Conservation (phyloP, 1,284 basidiomycete genomes). For the Trametes hirsuta region DNA sequence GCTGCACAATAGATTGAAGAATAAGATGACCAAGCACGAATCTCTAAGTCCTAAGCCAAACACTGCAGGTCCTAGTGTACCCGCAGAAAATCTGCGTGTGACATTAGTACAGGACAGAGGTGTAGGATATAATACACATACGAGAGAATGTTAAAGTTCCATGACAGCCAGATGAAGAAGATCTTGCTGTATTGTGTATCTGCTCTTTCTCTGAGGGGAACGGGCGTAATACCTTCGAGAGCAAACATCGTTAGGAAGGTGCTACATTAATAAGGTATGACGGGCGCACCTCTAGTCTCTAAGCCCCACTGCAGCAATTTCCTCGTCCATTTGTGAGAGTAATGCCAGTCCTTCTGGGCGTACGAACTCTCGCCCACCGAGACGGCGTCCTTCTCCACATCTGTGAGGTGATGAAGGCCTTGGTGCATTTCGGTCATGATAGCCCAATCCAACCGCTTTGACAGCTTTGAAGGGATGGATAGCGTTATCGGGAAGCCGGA, state of each 20-base stretch:
- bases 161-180: slow-evolving; percentile 77
- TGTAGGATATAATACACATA: slow-evolving; percentile 36
- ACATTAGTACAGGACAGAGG: background rate
- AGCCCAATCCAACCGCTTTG: background rate
- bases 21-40: slow-evolving; percentile 73
- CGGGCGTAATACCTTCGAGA: slow-evolving; percentile 52
- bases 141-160: slow-evolving; percentile 77
- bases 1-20: slow-evolving; percentile 70
- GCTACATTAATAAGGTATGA: background rate
- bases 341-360: slow-evolving; percentile 22
- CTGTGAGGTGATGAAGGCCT: slow-evolving; percentile 1
- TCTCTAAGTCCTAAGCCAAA: slow-evolving; percentile 74
- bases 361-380: slow-evolving; percentile 16
- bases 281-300: slow-evolving; percentile 31
- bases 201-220: slow-evolving; percentile 51
- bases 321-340: slow-evolving; percentile 27
- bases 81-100: slow-evolving; percentile 66
- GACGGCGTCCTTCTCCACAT: slow-evolving; percentile 22
- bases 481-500: background rate
- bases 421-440: slow-evolving; percentile 2
- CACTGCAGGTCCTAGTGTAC: slow-evolving; percentile 69
- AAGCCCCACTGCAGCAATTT: slow-evolving; percentile 30
- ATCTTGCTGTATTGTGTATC: slow-evolving; percentile 71
- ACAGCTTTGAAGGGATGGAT: background rate
- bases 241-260: too few species aligned